These are phyloP conservation scores for Saprolegnia diclina DNA, from an alignment of 352 stramenopile genomes.

Conservation along the genomic window DNA sequence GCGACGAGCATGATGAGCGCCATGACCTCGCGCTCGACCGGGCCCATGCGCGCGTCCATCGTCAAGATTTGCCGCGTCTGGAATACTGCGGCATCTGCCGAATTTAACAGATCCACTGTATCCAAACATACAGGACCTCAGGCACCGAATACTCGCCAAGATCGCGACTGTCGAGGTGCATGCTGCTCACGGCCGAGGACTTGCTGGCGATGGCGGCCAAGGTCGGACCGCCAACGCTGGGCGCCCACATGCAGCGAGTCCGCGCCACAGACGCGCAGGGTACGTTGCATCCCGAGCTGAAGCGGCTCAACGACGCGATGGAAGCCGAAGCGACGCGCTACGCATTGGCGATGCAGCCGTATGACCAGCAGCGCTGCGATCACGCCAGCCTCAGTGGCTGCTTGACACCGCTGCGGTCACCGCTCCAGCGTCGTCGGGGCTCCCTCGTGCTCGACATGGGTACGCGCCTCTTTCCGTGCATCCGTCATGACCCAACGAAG, in stretches of 20 bases:
- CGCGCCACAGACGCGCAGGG: conserved; percentile 1
- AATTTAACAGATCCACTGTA: too few relatives aligned
- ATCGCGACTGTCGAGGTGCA: background rate
- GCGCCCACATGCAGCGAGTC: background rate
- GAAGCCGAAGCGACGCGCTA: conserved; percentile 11
- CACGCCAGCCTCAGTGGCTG: background rate
- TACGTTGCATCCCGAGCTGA: conserved; percentile 14
- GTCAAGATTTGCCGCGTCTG: background rate
- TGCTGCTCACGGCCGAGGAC: conserved; percentile 16
- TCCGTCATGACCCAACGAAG: background rate
- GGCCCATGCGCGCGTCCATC: too few relatives aligned
- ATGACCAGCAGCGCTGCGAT: background rate
- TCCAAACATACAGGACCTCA: too few relatives aligned
- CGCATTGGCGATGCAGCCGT: background rate
- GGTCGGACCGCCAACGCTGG: background rate
- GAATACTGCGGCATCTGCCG: background rate
- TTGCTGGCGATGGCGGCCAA: conserved; percentile 20
- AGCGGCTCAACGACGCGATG: conserved; percentile 9
- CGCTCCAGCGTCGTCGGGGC: background rate
- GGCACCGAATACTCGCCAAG: background rate
- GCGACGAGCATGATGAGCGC: background rate
- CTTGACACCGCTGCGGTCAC: background rate
- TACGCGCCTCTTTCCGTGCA: background rate
- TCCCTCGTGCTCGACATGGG: conserved; percentile 11
- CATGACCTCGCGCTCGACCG: conserved; percentile 10